These are phyloP conservation scores for Colletotrichum aenigma DNA, from an alignment of 2,329 filamentous ascomycete genomes.

Conservation along the genomic window DNA sequence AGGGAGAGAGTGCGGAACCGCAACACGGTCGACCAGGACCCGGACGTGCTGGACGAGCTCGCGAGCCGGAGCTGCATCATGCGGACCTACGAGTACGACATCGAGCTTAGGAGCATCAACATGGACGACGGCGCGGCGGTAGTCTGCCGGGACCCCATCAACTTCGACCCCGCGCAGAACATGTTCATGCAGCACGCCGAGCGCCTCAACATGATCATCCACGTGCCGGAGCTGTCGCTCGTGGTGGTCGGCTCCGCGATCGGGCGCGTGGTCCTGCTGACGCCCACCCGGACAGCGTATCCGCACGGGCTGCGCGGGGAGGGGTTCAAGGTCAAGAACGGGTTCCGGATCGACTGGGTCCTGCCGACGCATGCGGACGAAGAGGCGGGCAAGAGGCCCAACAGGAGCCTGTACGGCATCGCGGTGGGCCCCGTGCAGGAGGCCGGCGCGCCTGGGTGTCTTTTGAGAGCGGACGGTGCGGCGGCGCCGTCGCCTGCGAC, in stretches of 20 bases:
- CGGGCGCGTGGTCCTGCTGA: constrained; percentile 69
- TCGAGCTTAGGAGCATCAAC: constrained; percentile 46
- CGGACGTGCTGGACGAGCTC: neutral
- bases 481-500: constrained; percentile 29
- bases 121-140: constrained; percentile 25
- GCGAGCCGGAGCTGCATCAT: constrained; percentile 40
- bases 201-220: constrained; percentile 62
- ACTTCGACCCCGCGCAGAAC: constrained; percentile 26
- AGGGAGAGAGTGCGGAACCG: neutral
- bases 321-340: constrained; percentile 33
- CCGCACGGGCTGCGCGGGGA: neutral
- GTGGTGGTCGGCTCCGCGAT: constrained; percentile 70
- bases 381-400: constrained; percentile 41
- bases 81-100: constrained; percentile 52
- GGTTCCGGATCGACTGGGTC: constrained; percentile 59
- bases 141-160: constrained; percentile 32
- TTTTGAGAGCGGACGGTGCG: constrained; percentile 21
- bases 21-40: constrained; percentile 3
- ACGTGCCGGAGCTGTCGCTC: constrained; percentile 73
- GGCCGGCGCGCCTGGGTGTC: constrained; percentile 27
- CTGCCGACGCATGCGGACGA: constrained; percentile 55
- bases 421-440: constrained; percentile 69
- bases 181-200: constrained; percentile 22
- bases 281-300: constrained; percentile 40
- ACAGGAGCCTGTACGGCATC: constrained; percentile 67